Evolutionary conservation across 768 basidiomycete species (phyloP), one percentile per base, ranked within the genome.

Genomic region (Clavaria fumosa): DNA sequence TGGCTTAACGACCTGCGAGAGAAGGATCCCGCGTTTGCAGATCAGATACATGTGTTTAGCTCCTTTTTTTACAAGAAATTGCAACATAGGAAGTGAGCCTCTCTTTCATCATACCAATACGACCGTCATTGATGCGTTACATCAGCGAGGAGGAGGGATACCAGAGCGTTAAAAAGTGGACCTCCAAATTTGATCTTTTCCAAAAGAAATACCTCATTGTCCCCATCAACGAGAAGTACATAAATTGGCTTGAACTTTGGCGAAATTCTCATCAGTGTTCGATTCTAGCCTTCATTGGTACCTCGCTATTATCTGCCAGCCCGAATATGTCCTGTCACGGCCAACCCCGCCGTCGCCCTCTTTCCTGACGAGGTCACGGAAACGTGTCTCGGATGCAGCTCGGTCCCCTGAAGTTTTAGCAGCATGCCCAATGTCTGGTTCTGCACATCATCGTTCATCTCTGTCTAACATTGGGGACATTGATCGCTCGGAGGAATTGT

Each of bases 51-150:
- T 49, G 70, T 97, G 3, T 97, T 97, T 63, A 97, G 79, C 54
- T 91, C 91, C 0, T 99, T 96, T 60, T 97, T 99, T 58, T 97
- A 91, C 64, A 86, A 91, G 63, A 93, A 95, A 56, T 59, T 99
- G 19, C 78, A 78, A 41, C 68, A 69, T 37, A 80, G 72, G 52
- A 70, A 65, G 75, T 77, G 52, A 26, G 63, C 51, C 18, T 23
- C 35, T n/a, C 21, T 7, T 26, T 28, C n/a, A n/a, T 3, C 9
- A 7, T 22, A 21, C 35, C 4, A 14, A n/a, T 18, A 5, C 17
- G 14, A 23, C 28, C 31, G 14, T 3, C 28, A 10, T 20, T 38
- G 15, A 21, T 49, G 23, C 46, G 31, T 38, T 34, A 28, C 14
- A 27, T 47, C 47, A 72, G 70, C 39, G 42, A 58, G 19, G 62